phyloP scores from a whole-genome alignment of 2,329 filamentous ascomycete genomes.

The Cladobotryum protrusum region DNA sequence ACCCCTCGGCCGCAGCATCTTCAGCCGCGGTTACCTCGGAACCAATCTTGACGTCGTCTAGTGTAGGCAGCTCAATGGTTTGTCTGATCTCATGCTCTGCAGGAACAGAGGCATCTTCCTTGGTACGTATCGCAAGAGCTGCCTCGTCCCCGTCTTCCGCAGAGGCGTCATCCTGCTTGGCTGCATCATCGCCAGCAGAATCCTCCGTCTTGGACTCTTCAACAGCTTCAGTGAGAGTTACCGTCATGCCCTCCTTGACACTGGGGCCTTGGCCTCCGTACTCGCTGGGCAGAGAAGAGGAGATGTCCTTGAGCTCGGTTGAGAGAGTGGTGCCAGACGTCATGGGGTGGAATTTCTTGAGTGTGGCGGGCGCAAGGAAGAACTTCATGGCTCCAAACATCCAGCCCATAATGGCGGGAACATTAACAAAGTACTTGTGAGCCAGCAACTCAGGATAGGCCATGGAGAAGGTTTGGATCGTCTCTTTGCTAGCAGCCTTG shows the following conservation, averaged over 20 bases:
- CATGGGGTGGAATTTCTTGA: conserved; percentile 75
- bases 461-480: conserved; percentile 72
- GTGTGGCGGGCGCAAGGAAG: conserved; percentile 65
- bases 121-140: not conserved
- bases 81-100: no score
- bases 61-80: no score
- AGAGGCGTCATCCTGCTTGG: conserved; percentile 4
- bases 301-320: conserved; percentile 52
- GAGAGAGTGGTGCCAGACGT: conserved; percentile 65
- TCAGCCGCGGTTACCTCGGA: not conserved
- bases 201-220: conserved; percentile 10
- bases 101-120: no score
- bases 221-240: conserved; percentile 21
- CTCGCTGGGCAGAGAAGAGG: conserved; percentile 59
- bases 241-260: conserved; percentile 31
- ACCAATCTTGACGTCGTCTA: no score
- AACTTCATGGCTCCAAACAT: conserved; percentile 70
- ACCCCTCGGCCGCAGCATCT: not conserved
- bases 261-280: conserved; percentile 69
- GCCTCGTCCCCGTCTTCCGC: conserved; percentile 6
- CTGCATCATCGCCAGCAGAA: conserved; percentile 3
- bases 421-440: conserved; percentile 94
- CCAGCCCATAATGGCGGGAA: conserved; percentile 87
- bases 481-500: conserved; percentile 70
- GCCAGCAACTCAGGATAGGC: conserved; percentile 81